phyloP scores from a whole-genome alignment of 176 grass and related monocot genomes.

The Carex cristatella region DNA sequence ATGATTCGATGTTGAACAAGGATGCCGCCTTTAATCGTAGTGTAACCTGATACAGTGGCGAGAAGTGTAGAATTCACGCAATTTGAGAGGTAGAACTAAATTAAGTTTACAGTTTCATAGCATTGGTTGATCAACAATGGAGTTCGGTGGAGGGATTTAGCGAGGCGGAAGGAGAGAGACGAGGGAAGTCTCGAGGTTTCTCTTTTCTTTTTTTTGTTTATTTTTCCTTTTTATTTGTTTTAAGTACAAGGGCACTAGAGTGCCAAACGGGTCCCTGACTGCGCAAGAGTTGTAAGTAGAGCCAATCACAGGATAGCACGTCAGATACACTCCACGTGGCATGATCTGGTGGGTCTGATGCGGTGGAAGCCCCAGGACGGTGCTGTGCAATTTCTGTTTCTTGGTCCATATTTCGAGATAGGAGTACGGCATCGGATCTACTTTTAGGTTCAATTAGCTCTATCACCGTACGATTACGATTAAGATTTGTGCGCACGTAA shows the following conservation, averaged over 20 bases:
- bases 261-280: background rate
- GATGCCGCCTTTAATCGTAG: background rate
- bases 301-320: constrained; percentile 47
- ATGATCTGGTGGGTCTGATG: constrained; percentile 28
- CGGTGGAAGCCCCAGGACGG: constrained; percentile 41
- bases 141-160: background rate
- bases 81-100: background rate
- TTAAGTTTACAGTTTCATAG: background rate
- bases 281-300: constrained; percentile 11
- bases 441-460: too few relatives aligned
- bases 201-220: background rate
- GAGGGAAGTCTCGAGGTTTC: constrained; percentile 24
- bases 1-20: constrained; percentile 22
- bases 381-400: background rate
- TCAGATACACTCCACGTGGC: constrained; percentile 46
- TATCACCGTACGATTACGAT: too few relatives aligned
- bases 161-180: background rate
- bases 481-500: too few relatives aligned
- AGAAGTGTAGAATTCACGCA: constrained; percentile 5
- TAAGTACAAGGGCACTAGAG: background rate
- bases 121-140: constrained; percentile 36
- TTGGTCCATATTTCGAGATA: too few relatives aligned
- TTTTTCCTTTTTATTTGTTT: background rate
- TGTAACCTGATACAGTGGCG: background rate
- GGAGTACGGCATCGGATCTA: too few relatives aligned